Conservation (phyloP, 2,329 filamentous ascomycete species). For the Paecilomyces niveus region DNA sequence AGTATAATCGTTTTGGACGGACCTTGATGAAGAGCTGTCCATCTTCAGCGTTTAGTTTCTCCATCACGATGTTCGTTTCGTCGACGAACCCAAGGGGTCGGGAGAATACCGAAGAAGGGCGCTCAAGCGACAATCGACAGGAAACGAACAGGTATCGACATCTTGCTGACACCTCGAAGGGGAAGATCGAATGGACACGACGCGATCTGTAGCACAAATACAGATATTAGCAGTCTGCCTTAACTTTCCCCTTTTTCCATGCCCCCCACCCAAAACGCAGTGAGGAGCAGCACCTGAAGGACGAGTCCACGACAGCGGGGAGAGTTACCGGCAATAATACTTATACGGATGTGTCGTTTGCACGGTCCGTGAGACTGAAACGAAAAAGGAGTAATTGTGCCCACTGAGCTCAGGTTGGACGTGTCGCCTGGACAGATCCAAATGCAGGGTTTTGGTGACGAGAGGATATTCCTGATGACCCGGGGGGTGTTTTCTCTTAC, state of each 20-base stretch:
- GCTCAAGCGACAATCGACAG: slow-evolving; percentile 25
- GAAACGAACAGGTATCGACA: slow-evolving; percentile 22
- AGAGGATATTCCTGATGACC: neutral
- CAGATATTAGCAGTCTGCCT: slow-evolving; percentile 11
- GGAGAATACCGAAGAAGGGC: slow-evolving; percentile 28
- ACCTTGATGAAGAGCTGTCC: slow-evolving; percentile 45
- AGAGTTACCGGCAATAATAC: neutral
- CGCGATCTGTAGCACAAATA: slow-evolving; percentile 7
- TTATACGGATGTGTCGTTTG: neutral
- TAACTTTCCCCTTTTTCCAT: neutral
- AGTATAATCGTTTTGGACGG: slow-evolving; percentile 7
- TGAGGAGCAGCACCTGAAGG: neutral
- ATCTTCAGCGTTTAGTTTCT: slow-evolving; percentile 44
- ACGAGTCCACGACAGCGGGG: neutral
- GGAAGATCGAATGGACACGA: slow-evolving; percentile 9
- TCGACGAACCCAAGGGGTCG: slow-evolving; percentile 21
- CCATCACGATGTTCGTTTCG: slow-evolving; percentile 32
- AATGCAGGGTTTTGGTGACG: slow-evolving; percentile 11
- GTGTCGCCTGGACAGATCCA: slow-evolving; percentile 17
- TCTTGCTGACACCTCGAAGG: slow-evolving; percentile 20
- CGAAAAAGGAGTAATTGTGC: neutral
- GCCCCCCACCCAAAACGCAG: neutral
- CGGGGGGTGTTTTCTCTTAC: neutral
- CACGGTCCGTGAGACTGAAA: neutral
- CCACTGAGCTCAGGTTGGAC: neutral